Evolutionary conservation across 306 rosid species (phyloP), one percentile per base, ranked within the genome.

Genomic region (Trifolium subterraneum): DNA sequence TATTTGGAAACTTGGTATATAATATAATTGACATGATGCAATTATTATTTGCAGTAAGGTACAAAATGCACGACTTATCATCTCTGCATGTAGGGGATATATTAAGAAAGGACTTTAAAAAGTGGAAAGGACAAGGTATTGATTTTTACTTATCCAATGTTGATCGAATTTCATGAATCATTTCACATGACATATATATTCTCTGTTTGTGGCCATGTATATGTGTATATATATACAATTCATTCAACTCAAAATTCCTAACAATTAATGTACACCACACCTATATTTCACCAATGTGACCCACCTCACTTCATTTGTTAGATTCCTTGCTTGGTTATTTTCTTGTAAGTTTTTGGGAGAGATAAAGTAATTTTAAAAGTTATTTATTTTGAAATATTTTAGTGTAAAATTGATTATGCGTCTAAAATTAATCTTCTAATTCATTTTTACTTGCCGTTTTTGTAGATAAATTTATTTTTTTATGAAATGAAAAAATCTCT

Each of bases 81-180:
- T 78, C 83, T 65, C 87, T 84, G 22, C 84, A 83, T 42, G 81
- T 88, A 39, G 71, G 78, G 0, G 97, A 90, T 80, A 86, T 87
- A 61, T 77, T 88, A 81, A 79, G 64, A 50, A 93, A 85, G 81
- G 98, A 90, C 76, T 90, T 90, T 74, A 93, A 90, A 73, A 90
- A 84, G 86, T 93, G 96, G 97, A 84, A 85, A 48, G 92, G 84
- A 73, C 81, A 48, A 84, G 96, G 98, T 90, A 68, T 29, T 60
- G 12, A 14, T 35, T 35, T 62, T 64, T 63, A 18, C 44, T 61
- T 11, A 36, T 16, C 48, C 10, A 55, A 7, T 64, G 12, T 29
- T n/a, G n/a, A n/a, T n/a, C n/a, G 41, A 42, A 58, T 47, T 59
- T 77, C 1, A 41, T 23, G 12, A 7, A 62, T 70, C 5, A 68